Conservation (phyloP, 352 stramenopile genomes). For the Phytophthora chlamydospora region DNA sequence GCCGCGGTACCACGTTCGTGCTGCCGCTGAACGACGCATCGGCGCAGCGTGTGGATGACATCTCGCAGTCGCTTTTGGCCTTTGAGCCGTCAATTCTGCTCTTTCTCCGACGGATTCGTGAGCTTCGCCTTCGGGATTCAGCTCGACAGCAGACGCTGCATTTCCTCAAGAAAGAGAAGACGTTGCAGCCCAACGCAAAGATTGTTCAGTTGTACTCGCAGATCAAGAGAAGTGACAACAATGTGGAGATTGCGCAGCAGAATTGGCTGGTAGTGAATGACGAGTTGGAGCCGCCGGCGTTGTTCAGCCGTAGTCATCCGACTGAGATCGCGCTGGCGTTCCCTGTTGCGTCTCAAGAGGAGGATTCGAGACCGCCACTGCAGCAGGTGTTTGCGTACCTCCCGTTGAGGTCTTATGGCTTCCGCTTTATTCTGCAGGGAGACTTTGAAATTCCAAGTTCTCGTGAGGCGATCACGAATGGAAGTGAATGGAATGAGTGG, state of each 20-base stretch:
- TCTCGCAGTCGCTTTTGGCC: conserved; percentile 64
- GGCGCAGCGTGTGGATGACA: conserved; percentile 47
- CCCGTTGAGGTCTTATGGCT: conserved; percentile 79
- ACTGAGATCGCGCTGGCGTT: conserved; percentile 71
- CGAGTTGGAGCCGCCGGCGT: conserved; percentile 32
- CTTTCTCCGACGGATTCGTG: conserved; percentile 75
- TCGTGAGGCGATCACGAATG: conserved; percentile 81
- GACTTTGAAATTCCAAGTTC: conserved; percentile 90
- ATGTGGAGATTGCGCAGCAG: conserved; percentile 36
- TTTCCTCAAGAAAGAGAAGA: conserved; percentile 56
- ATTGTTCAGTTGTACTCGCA: conserved; percentile 51
- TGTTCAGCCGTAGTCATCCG: conserved; percentile 29
- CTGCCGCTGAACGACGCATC: conserved; percentile 72
- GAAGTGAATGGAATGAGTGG: conserved; percentile 91
- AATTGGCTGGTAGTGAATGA: conserved; percentile 71
- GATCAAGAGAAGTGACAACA: conserved; percentile 18
- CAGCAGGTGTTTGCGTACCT: conserved; percentile 88
- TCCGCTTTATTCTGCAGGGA: conserved; percentile 87
- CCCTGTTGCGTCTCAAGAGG: conserved; percentile 31
- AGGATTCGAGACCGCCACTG: conserved; percentile 39
- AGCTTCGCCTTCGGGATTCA: conserved; percentile 62
- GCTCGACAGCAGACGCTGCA: conserved; percentile 36
- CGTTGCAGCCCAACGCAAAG: conserved; percentile 27
- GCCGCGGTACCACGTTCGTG: conserved; percentile 73
- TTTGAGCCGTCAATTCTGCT: conserved; percentile 84